phyloP scores from a whole-genome alignment of 495 filamentous ascomycete species.

The Neurospora africana region DNA sequence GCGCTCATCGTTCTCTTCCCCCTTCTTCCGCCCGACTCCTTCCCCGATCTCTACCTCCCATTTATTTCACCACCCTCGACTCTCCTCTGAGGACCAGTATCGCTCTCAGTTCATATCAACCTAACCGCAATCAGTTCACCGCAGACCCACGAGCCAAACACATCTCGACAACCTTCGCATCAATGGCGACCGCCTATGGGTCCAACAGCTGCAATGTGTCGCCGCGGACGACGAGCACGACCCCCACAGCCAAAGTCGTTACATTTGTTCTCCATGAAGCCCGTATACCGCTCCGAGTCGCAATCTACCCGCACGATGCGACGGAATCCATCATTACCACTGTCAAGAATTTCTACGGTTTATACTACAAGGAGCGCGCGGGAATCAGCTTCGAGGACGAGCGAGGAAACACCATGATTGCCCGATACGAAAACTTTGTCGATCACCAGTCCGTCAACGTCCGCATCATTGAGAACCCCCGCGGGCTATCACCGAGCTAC shows the following conservation, averaged over 20 bases:
- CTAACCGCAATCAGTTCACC: background rate
- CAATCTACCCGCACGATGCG: conserved; percentile 84
- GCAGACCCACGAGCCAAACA: background rate
- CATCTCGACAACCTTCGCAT: background rate
- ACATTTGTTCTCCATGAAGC: conserved; percentile 74
- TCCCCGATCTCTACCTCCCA: background rate
- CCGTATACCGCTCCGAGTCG: conserved; percentile 80
- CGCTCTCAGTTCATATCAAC: background rate
- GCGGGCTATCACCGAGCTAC: conserved; percentile 28
- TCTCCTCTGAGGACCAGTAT: background rate
- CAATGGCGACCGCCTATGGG: conserved; percentile 11
- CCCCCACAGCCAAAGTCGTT: conserved; percentile 75
- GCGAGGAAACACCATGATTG: conserved; percentile 77
- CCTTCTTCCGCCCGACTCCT: background rate
- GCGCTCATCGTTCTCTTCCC: background rate
- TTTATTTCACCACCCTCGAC: background rate
- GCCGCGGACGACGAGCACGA: conserved; percentile 28
- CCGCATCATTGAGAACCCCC: conserved; percentile 63
- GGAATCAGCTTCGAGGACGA: conserved; percentile 89
- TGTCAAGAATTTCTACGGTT: conserved; percentile 94
- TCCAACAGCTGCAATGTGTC: conserved; percentile 34
- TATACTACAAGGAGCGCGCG: conserved; percentile 49
- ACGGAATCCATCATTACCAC: conserved; percentile 94
- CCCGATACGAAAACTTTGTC: conserved; percentile 85
- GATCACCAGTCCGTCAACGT: conserved; percentile 88